These are phyloP conservation scores for Guyanaporus albipodus DNA, from an alignment of 768 basidiomycete species.

Conservation along the genomic window DNA sequence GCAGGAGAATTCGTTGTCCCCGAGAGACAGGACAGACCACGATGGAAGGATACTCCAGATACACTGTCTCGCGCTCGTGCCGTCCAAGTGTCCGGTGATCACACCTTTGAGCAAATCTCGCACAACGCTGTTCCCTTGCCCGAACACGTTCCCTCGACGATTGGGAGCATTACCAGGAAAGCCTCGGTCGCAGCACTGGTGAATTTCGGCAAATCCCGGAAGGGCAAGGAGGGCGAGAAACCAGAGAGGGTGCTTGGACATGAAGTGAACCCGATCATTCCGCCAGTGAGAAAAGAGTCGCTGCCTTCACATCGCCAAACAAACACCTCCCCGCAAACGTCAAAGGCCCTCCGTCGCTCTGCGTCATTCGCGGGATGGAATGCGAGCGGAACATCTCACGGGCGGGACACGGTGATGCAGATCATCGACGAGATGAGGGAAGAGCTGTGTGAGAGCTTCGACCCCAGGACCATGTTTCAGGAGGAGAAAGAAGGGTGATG, in stretches of 20 bases:
- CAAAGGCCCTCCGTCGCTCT: conserved; percentile 23
- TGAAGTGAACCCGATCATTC: conserved; percentile 3
- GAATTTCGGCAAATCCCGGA: not conserved
- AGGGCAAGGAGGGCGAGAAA: not conserved
- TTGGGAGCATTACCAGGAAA: conserved; percentile 1
- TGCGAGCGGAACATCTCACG: not conserved
- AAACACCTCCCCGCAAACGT: not conserved
- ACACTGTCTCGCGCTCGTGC: not conserved
- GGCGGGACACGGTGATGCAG: conserved; percentile 11
- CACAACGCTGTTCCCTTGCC: conserved; percentile 12
- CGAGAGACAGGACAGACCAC: not conserved
- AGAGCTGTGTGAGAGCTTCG: conserved; percentile 13
- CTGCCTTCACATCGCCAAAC: conserved; percentile 2
- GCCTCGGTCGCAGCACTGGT: conserved; percentile 7
- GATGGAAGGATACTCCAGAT: conserved; percentile 1
- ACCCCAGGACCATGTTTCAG: conserved; percentile 15
- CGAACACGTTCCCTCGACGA: conserved; percentile 5
- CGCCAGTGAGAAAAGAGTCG: conserved; percentile 15
- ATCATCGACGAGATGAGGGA: conserved; percentile 20
- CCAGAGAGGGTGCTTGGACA: conserved; percentile 17
- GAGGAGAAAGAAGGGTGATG: conserved; percentile 8
- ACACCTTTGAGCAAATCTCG: conserved; percentile 5
- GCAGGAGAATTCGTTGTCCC: conserved; percentile 1
- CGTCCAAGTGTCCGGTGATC: not conserved
- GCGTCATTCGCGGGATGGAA: conserved; percentile 22